Evolutionary conservation across 2,329 filamentous ascomycete genomes (phyloP), one percentile per base, ranked within the genome.

Genomic region (Phyllosticta citribraziliensis): DNA sequence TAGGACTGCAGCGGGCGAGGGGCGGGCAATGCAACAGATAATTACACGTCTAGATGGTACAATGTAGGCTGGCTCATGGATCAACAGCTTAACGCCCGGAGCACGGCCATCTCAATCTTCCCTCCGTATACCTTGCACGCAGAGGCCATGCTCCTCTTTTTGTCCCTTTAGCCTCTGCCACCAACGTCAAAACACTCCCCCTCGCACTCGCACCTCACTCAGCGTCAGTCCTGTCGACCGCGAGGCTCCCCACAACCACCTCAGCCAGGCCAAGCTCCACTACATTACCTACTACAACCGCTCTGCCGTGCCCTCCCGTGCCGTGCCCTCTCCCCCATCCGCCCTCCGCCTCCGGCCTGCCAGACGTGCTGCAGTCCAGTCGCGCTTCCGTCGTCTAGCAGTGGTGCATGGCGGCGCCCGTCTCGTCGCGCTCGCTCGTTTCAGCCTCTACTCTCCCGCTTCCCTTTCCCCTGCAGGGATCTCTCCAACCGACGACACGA

Each of bases 381-480:
- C 40, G 40, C 40, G 40, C 40, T 47, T 47, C 40, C 19, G 17
- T n/a, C 17, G 40, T 40, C 35, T 47, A n/a, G 53, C 54, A 30
- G 27, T 61, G 58, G 55, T 61, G 58, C 58, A 61, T 61, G 58
- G 58, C 58, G 58, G 58, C 58, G 58, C 51, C 33, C 54, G 58
- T 56, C 58, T 56, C 54, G 53, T 61, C 58, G 53, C 58, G 40
- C 58, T 60, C 33, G 40, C 58, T 52, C 58, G 58, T 61, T 61
- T 61, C 58, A 61, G 58, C 58, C 58, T 61, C 58, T 56, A 47
- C 52, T 61, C 52, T 22, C 52, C 58, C 58, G 58, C 54, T 56
- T 61, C 54, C 58, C 54, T 56, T 61, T 52, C 58, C 58, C 58
- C 58, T 60, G 58, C 58, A 60, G 58, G 58, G 58, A 60, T 60